Evolutionary conservation across 352 stramenopile species (phyloP), one percentile per base, ranked within the genome.

Genomic region (Poterioochromonas sp.): DNA sequence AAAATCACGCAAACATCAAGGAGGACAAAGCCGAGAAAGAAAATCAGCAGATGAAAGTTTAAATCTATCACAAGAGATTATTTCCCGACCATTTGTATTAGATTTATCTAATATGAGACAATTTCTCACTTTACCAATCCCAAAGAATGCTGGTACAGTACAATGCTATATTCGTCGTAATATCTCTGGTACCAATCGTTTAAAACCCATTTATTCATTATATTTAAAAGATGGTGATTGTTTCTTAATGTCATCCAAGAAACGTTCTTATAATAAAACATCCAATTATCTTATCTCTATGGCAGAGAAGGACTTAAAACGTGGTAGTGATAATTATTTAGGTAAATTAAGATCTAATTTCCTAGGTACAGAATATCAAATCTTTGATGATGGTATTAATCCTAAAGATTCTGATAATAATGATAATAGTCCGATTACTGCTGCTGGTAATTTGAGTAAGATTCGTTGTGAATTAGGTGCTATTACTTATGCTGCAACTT

Each of bases 301-400:
- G 85, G 68, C 3, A 34, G 37, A 35, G 40, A 92, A 92, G 18
- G 94, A 98, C 78, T 85, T 97, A 64, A 88, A 92, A 64, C 87
- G 91, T 64, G 87, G 90, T 43, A 91, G 89, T 58, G 83, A 90
- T 18, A 96, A 96, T 80, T 98, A 94, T 80, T 76, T 98, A 40
- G 94, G 94, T 29, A 98, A 98, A 80, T 79, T 98, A 29, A 87
- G 94, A 35, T 87, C 91, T 22, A 98, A 98, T 84, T 98, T 98
- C 80, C 83, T 97, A 32, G 94, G 93, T 29, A 98, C 94, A 0
- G 94, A 98, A 83, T 98, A 97, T 84, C 89, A 92, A 29, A n/a
- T 80, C 2, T 76, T 79, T 71, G 94, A 98, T 83, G 87, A 89
- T 41, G 94, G 94, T 43, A 87, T 86, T 29, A 97, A 94, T 82